phyloP scores from a whole-genome alignment of 306 rosid species.

The Trifolium fragiferum region DNA sequence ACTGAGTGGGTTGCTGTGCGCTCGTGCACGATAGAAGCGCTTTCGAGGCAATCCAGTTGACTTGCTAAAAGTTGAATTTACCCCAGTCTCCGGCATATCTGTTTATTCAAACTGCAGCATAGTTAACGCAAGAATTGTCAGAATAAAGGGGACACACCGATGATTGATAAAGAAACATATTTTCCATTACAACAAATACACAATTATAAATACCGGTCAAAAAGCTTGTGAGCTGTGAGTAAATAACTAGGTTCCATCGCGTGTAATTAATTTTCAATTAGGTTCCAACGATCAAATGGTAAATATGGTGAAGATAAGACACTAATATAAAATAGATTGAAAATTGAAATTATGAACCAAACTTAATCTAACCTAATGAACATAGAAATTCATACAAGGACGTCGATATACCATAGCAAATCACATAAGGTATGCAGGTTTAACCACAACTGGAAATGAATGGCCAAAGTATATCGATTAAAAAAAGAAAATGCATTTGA shows the following conservation, averaged over 20 bases:
- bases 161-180: constrained; percentile 4
- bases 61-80: constrained; percentile 69
- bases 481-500: not conserved
- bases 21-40: constrained; percentile 97
- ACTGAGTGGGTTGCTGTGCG: constrained; percentile 95
- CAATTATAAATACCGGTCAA: constrained; percentile 8
- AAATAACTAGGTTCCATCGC: constrained; percentile 4
- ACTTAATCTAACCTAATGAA: constrained; percentile 17
- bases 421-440: constrained; percentile 9
- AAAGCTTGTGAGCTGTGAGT: constrained; percentile 5
- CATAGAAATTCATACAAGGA: not conserved
- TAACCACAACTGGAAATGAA: not conserved
- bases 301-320: not conserved
- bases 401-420: not conserved
- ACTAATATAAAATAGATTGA: not conserved
- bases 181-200: constrained; percentile 8
- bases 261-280: constrained; percentile 14
- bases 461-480: not conserved
- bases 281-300: not conserved
- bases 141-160: constrained; percentile 8
- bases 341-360: constrained; percentile 1
- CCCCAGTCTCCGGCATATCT: constrained; percentile 63
- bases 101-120: constrained; percentile 48
- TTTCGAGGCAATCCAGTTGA: constrained; percentile 92
- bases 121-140: constrained; percentile 39